Base-by-base conservation (phyloP, 306 rosid genomes). In the Cyamopsis tetragonoloba region DNA sequence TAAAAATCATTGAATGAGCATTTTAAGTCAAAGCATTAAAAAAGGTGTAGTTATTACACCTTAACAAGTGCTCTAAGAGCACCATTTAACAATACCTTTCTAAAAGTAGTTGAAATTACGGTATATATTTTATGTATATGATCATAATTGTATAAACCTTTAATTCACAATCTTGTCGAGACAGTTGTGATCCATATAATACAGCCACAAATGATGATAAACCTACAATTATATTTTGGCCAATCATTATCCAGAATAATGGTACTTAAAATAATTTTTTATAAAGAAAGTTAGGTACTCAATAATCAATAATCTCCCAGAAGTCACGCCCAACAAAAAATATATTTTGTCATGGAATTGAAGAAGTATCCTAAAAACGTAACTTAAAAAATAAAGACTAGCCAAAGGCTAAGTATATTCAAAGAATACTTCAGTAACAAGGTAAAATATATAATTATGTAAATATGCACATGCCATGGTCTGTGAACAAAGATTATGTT, bases 341-440 rank as follows among this genome's bases (percentile, higher is more conserved):
- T n/a, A 51, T 50, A 51, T 35, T 14, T 38, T 51, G 28, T 0
- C 8, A n/a, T 3, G 38, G 37, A n/a, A n/a, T n/a, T n/a, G 35
- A 35, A 67, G 19, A 67, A 37, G 51, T 13, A n/a, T 37, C 28
- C 63, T 67, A 12, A 35, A 50, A n/a, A n/a, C n/a, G n/a, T n/a
- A n/a, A n/a, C n/a, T n/a, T n/a, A n/a, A n/a, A n/a, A n/a, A n/a
- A n/a, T n/a, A n/a, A n/a, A n/a, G n/a, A n/a, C n/a, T n/a, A n/a
- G n/a, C n/a, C n/a, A n/a, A 49, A 32, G 59, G 47, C 61, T 48
- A 66, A 50, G 38, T 24, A 49, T 51, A 67, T 67, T 67, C 27
- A 67, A 67, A 22, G 72, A 5, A 67, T 8, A 14, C 73, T 68
- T 68, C 20, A 51, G 62, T 37, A 51, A 68, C 73, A 68, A 51